Base-by-base conservation (phyloP, 2,329 filamentous ascomycete species). In the Penicillium freii region DNA sequence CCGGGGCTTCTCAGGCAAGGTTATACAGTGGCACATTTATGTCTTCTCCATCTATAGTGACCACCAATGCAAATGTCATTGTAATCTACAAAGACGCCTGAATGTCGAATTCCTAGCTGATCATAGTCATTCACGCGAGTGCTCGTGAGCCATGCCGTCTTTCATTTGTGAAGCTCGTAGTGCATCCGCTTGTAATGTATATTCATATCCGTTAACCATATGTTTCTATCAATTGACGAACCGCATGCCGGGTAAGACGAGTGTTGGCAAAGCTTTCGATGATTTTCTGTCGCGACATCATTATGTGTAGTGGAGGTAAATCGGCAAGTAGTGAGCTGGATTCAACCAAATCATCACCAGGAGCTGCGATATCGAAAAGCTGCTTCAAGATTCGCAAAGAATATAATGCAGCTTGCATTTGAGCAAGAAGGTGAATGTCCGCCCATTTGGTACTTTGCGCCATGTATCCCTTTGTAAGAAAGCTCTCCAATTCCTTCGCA, bases 341-440 rank as follows among this genome's bases (percentile, higher is more conserved):
- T 25, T 58, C 43, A 23, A 51, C 38, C 3, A 59, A 57, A 17
- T 62, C 38, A n/a, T 57, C 54, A 42, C 53, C 51, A 21, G 38
- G 38, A 69, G 78, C 57, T 71, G 79, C 23, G 31, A 68, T 52
- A 5, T 57, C 58, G 46, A 82, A 60, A 4, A 85, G 52, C 66
- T 90, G 69, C 64, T 85, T 61, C 69, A 84, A 61, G 76, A 88
- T 82, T 43, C 85, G 79, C 1, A 89, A 67, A 0, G 86, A 88
- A 66, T 89, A 89, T 6, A 84, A 71, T 0, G 80, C 77, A 5
- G 83, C 83, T 53, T 87, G 83, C 0, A 85, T 71, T 61, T 87
- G 84, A 0, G 86, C 85, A 9, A 80, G 70, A 47, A 88, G 77
- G 64, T 91, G 87, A 43, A 88, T 72, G 19, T 81, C 74, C 10